These are phyloP conservation scores for Iris pallida DNA, from an alignment of 116 monocot genomes.

Conservation along the genomic window DNA sequence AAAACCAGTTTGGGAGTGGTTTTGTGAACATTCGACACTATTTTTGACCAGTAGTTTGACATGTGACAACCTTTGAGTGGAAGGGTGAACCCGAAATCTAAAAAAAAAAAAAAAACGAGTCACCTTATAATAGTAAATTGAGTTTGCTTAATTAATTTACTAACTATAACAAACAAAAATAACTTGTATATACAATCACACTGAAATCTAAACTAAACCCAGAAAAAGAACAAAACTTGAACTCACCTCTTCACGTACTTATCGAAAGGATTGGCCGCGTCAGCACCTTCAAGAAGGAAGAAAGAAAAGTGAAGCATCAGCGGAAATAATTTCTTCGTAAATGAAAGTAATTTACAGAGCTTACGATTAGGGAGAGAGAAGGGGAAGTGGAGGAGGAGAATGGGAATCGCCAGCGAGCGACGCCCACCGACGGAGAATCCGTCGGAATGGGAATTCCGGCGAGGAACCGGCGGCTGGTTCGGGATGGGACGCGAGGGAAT, in stretches of 20 bases:
- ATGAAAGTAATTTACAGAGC: neutral
- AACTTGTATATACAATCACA: no score
- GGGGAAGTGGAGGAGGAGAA: neutral
- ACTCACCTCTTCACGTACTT: conserved; percentile 73
- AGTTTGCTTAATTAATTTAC: no score
- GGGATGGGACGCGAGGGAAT: neutral
- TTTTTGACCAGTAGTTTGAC: no score
- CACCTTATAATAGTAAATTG: no score
- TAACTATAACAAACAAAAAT: no score
- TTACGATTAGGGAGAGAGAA: neutral
- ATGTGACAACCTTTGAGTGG: no score
- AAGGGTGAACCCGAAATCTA: no score
- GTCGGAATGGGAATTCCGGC: neutral
- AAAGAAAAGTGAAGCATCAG: neutral
- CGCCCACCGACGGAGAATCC: neutral
- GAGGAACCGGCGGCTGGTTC: neutral
- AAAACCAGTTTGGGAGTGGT: no score
- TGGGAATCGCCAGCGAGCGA: neutral
- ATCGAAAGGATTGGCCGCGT: conserved; percentile 51
- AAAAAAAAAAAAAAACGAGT: no score
- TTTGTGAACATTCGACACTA: no score
- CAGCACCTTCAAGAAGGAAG: conserved; percentile 32
- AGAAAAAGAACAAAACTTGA: no score
- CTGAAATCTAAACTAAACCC: no score
- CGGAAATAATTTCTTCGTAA: neutral